Evolutionary conservation across 2,329 filamentous ascomycete genomes (phyloP).

Genomic region (Arthrobotrys megalospora): DNA sequence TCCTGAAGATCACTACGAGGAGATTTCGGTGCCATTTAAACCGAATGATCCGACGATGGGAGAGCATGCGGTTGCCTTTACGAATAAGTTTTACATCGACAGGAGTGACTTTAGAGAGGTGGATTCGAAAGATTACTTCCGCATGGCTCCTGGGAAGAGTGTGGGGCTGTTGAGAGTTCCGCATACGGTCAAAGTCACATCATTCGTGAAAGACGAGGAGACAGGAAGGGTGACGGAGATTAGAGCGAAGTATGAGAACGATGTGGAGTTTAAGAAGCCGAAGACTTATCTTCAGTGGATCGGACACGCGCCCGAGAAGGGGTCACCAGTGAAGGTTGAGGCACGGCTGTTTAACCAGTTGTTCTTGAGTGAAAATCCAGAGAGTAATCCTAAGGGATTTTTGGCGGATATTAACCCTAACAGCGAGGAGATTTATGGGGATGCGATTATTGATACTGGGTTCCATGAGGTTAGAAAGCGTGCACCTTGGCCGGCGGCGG

Average conservation of each 20-base stretch:
- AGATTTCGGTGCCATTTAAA: constrained; percentile 82
- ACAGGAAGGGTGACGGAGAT: constrained; percentile 78
- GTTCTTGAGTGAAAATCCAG: constrained; percentile 89
- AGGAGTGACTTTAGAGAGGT: constrained; percentile 82
- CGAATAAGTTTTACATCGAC: constrained; percentile 87
- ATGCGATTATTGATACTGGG: constrained; percentile 86
- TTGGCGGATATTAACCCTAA: constrained; percentile 86
- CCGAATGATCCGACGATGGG: constrained; percentile 82
- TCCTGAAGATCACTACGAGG: constrained; percentile 76
- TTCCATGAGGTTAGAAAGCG: constrained; percentile 81
- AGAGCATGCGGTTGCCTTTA: constrained; percentile 76
- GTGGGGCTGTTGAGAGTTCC: constrained; percentile 81
- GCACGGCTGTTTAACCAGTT: constrained; percentile 84
- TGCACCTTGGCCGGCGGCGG: constrained; percentile 86
- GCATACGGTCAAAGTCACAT: constrained; percentile 78
- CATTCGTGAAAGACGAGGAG: constrained; percentile 77
- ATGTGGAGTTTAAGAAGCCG: constrained; percentile 75
- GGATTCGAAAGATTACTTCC: constrained; percentile 82
- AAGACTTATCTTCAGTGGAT: constrained; percentile 96
- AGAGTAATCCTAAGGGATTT: constrained; percentile 83
- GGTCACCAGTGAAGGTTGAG: constrained; percentile 76
- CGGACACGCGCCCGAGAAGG: constrained; percentile 76
- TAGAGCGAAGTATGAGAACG: constrained; percentile 78
- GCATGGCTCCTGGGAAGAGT: constrained; percentile 80
- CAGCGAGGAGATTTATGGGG: constrained; percentile 82